Conservation (phyloP, 495 filamentous ascomycete species). For the Xylaria longipes region DNA sequence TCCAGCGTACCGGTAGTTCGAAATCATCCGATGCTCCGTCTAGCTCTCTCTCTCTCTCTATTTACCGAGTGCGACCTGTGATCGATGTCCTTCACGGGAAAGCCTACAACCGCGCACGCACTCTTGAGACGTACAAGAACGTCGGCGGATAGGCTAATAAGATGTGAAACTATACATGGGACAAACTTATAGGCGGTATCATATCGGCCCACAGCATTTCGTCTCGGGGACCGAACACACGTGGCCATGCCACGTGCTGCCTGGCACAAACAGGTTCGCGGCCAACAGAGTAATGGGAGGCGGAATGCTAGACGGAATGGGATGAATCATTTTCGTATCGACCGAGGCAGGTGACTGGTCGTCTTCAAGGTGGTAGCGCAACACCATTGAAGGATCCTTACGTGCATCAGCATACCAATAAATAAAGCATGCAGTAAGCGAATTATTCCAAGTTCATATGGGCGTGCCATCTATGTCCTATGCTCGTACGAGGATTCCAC, state of each 20-base stretch:
- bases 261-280: neutral
- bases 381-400: neutral
- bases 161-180: slow-evolving; percentile 12
- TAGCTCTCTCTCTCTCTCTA: neutral
- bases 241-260: slow-evolving; percentile 3
- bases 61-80: neutral
- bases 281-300: neutral
- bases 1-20: neutral
- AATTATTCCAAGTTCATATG: neutral
- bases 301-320: neutral
- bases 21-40: neutral
- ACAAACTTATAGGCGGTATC: neutral
- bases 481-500: neutral
- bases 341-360: neutral
- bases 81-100: neutral
- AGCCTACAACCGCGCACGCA: neutral
- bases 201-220: neutral
- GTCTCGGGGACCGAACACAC: slow-evolving; percentile 4
- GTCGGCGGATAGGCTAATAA: neutral
- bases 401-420: neutral
- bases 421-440: neutral
- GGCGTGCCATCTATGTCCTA: neutral
- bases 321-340: neutral
- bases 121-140: neutral
- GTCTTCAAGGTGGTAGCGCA: neutral